These are phyloP conservation scores for Elsinoe ampelina DNA, from an alignment of 2,329 filamentous ascomycete genomes.

Conservation along the genomic window DNA sequence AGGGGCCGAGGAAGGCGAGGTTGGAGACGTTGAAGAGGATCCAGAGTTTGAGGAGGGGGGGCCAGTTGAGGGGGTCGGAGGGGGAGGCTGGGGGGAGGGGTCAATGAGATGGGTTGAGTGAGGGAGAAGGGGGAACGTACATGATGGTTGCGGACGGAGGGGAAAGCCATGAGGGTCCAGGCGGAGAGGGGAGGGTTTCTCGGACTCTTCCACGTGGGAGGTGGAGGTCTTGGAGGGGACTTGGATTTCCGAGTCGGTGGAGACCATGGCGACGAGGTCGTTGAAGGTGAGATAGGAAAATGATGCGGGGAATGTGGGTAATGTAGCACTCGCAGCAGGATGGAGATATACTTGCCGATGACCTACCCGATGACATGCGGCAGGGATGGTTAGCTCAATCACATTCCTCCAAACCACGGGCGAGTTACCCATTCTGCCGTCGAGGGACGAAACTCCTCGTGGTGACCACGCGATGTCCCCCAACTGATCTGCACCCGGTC, in stretches of 20 bases:
- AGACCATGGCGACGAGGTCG: not conserved
- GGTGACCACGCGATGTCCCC: not conserved
- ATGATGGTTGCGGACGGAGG: constrained; percentile 10
- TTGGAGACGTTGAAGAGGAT: constrained; percentile 14
- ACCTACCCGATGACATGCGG: not conserved
- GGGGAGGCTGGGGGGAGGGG: not conserved
- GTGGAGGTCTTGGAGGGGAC: not conserved
- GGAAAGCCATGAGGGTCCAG: constrained; percentile 13
- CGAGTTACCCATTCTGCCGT: not conserved
- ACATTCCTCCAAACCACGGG: not conserved
- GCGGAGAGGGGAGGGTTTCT: not conserved
- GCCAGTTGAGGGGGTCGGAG: constrained; percentile 14
- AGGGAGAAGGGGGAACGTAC: not conserved
- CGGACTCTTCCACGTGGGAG: not conserved
- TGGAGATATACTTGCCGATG: not conserved
- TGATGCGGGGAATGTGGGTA: not conserved
- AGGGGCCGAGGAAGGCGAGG: constrained; percentile 15
- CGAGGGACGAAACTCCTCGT: not conserved
- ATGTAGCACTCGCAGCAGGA: not conserved
- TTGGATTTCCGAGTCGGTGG: constrained; percentile 7
- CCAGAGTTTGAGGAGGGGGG: constrained; percentile 11
- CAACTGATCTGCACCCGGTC: not conserved
- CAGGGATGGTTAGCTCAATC: not conserved
- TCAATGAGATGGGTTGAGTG: not conserved
- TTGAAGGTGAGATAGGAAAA: not conserved